These are phyloP conservation scores for Sedum album DNA, from an alignment of 164 flowering plant genomes.

Conservation along the genomic window DNA sequence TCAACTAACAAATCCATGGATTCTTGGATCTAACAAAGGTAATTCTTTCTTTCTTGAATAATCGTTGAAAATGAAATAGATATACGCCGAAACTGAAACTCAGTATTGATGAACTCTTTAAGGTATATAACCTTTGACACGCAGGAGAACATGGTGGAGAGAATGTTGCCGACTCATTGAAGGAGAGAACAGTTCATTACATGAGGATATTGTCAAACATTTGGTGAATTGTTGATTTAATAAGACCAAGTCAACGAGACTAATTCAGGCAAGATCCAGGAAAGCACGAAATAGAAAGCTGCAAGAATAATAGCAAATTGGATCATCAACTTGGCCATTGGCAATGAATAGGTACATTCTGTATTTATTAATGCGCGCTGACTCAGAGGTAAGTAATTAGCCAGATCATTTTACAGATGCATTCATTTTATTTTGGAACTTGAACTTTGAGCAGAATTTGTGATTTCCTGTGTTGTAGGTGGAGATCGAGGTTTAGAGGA, in stretches of 20 bases:
- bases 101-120: not conserved
- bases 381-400: not conserved
- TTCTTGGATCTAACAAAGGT: not conserved
- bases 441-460: not conserved
- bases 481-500: slow-evolving; percentile 13
- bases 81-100: too few relatives aligned
- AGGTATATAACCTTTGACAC: not conserved
- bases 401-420: too few relatives aligned
- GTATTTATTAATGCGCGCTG: not conserved
- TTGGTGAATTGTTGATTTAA: not conserved
- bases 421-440: not conserved
- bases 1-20: slow-evolving; percentile 2
- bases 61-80: too few relatives aligned
- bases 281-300: not conserved
- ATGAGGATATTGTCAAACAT: not conserved
- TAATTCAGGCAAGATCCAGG: not conserved
- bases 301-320: too few relatives aligned
- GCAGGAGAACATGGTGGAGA: not conserved
- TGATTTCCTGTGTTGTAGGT: not conserved
- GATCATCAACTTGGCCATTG: not conserved
- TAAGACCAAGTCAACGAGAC: not conserved
- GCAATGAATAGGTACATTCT: not conserved
- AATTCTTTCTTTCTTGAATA: not conserved
- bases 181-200: not conserved
- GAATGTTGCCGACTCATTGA: not conserved